Evolutionary conservation across 345 rosid species (phyloP).

Genomic region (Salix arbutifolia): DNA sequence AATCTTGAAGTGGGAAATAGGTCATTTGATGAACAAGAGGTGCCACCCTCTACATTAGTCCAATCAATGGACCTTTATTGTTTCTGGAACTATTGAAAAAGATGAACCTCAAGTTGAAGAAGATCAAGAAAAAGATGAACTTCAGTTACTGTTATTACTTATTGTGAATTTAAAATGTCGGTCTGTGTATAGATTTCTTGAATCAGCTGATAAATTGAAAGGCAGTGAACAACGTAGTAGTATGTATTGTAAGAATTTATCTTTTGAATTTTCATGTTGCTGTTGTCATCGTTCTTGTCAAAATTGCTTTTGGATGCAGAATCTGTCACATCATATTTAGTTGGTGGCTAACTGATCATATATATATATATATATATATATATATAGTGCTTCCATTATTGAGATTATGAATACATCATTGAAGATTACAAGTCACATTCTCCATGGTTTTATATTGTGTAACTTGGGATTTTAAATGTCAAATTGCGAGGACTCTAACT

Average conservation of each 20-base stretch:
- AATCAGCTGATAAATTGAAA: slow-evolving; percentile 18
- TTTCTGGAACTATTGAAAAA: slow-evolving; percentile 60
- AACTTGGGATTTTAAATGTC: slow-evolving; percentile 1
- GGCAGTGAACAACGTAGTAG: slow-evolving; percentile 17
- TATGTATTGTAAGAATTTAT: slow-evolving; percentile 14
- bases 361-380: neutral
- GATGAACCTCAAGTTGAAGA: neutral
- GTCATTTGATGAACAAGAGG: slow-evolving; percentile 41
- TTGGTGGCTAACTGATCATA: slow-evolving; percentile 42
- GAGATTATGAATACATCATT: neutral
- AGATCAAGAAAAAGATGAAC: neutral
- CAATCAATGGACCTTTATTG: slow-evolving; percentile 45
- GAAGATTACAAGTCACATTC: slow-evolving; percentile 13
- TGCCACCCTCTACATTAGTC: slow-evolving; percentile 46
- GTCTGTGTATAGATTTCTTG: slow-evolving; percentile 32
- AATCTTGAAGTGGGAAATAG: slow-evolving; percentile 43
- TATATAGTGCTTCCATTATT: slow-evolving; percentile 24
- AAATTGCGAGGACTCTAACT: slow-evolving; percentile 13
- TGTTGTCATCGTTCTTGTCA: slow-evolving; percentile 4
- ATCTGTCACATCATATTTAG: slow-evolving; percentile 39
- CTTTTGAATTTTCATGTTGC: neutral
- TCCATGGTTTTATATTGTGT: neutral
- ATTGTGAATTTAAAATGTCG: slow-evolving; percentile 8
- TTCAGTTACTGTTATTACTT: slow-evolving; percentile 2
- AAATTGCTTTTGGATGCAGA: slow-evolving; percentile 7